These are phyloP conservation scores for Lanmaoa rubissima DNA, from an alignment of 768 basidiomycete genomes.

Conservation along the genomic window DNA sequence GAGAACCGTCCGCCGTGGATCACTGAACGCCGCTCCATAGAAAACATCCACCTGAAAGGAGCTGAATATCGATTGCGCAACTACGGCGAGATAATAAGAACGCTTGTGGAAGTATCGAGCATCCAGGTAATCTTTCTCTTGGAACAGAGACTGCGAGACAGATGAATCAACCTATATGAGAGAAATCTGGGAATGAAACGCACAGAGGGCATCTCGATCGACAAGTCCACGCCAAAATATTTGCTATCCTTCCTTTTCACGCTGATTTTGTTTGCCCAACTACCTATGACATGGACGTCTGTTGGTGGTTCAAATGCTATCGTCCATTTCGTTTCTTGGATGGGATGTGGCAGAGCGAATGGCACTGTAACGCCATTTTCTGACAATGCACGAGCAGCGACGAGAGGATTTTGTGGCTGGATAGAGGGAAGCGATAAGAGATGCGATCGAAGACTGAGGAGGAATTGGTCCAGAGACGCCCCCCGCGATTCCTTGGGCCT, in stretches of 20 bases:
- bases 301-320: slow-evolving; percentile 76
- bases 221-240: slow-evolving; percentile 73
- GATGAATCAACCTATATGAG: background rate
- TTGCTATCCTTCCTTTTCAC: slow-evolving; percentile 69
- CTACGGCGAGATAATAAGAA: slow-evolving; percentile 80
- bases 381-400: slow-evolving; percentile 54
- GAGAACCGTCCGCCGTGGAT: slow-evolving; percentile 65
- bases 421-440: slow-evolving; percentile 59
- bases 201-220: slow-evolving; percentile 85
- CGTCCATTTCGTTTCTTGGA: slow-evolving; percentile 85
- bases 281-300: slow-evolving; percentile 78
- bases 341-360: slow-evolving; percentile 66
- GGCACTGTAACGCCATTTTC: slow-evolving; percentile 62
- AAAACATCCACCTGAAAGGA: slow-evolving; percentile 53
- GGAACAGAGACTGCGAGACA: slow-evolving; percentile 63
- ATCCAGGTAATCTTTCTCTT: slow-evolving; percentile 93
- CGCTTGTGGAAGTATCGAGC: slow-evolving; percentile 90
- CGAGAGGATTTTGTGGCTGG: slow-evolving; percentile 60
- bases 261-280: slow-evolving; percentile 77
- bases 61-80: slow-evolving; percentile 60
- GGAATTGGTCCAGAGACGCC: slow-evolving; percentile 63
- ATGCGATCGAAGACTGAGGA: slow-evolving; percentile 64
- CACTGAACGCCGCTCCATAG: slow-evolving; percentile 57
- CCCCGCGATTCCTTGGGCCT: slow-evolving; percentile 56
- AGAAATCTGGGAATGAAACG: slow-evolving; percentile 25